Conservation (phyloP, 345 rosid species). For the Bruguiera parviflora region DNA sequence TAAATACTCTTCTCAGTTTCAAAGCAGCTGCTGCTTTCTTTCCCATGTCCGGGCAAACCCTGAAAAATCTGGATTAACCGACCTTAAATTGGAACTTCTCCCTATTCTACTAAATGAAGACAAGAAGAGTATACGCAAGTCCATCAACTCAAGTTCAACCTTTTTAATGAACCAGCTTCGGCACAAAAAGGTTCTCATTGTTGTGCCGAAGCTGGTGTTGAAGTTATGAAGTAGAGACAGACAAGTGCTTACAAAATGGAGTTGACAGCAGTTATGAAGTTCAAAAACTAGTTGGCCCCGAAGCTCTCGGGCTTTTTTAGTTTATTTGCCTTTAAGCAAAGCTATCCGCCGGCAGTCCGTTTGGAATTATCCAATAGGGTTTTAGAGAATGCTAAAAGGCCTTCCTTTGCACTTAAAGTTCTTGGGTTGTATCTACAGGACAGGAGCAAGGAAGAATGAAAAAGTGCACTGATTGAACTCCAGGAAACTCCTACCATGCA, state of each 20-base stretch:
- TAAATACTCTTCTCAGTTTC: background rate
- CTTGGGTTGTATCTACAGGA: background rate
- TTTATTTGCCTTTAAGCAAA: background rate
- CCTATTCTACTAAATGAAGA: slow-evolving; percentile 1
- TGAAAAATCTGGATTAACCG: background rate
- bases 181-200: slow-evolving; percentile 6
- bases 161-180: background rate
- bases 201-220: too few species aligned
- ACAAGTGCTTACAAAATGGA: slow-evolving; percentile 2
- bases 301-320: slow-evolving; percentile 6
- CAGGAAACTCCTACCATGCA: background rate
- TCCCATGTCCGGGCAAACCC: background rate
- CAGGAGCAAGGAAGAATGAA: background rate
- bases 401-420: background rate
- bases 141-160: background rate
- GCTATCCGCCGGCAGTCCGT: background rate
- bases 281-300: background rate
- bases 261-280: background rate
- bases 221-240: background rate
- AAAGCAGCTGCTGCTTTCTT: slow-evolving; percentile 20
- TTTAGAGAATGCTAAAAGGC: background rate
- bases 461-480: background rate
- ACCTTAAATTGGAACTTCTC: background rate
- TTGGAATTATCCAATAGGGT: background rate
- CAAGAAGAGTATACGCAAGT: background rate